Base-by-base conservation (phyloP, 2,329 filamentous ascomycete genomes). In the Phaeosphaeriaceae sp. region DNA sequence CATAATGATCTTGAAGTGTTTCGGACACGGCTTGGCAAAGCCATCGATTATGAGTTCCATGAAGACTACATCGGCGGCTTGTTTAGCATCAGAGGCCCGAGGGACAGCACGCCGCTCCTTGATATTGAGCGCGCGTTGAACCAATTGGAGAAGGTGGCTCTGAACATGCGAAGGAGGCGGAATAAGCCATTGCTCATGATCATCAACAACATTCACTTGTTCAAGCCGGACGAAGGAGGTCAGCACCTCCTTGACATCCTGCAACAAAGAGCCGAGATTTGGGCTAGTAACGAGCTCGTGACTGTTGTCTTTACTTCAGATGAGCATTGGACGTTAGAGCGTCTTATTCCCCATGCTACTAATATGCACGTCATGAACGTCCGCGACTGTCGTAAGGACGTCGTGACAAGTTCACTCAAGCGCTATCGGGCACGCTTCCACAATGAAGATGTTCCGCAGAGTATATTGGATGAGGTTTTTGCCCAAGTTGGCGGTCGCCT, bases 81-180 rank as follows among this genome's bases (percentile, higher is more conserved):
- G 64, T 98, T 99, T 78, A 96, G 91, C 61, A 96, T 98, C 73
- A 87, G 91, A 45, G 95, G 95, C 0, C 95, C 95, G 0, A 86
- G 95, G 48, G 95, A 99, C 71, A 93, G 91, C 17, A 96, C 92
- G 0, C 92, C 95, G 1, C 81, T 99, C 31, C 84, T 99, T 1
- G 95, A 99, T 72, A 97, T 99, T 59, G 95, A 99, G 74, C 88
- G 95, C 45, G 95, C 95, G 0, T 88, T 99, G 73, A 99, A 99
- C 82, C 97, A 98, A 79, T 81, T 99, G 25, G 95, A 99, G 73
- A 98, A 98, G 78, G 92, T 98, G 13, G 94, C 95, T 0, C 79
- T 98, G 59, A 83, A 83, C 67, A 85, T 91, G 57, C 83, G 92
- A 42, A 83, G 84, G 47, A 80, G 78, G 57, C 79, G 87, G 20